A percentile compares a stretch with the other conserved stretches of the same genome.
phyloP scores from a whole-genome alignment of 1,284 basidiomycete species.

The Chiua sp. region DNA sequence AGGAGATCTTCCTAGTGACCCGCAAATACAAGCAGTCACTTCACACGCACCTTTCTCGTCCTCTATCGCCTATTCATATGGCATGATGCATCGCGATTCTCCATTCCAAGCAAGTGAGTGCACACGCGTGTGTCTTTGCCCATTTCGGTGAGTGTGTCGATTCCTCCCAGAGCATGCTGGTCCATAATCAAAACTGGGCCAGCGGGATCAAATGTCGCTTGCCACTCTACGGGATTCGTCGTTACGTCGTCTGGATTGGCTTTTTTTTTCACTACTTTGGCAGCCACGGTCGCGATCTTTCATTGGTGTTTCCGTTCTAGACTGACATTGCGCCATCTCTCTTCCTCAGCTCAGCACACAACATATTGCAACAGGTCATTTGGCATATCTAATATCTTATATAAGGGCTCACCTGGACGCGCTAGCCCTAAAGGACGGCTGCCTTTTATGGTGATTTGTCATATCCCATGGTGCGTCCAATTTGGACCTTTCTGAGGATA shows the following conservation, averaged over 20 bases:
- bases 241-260: slow-evolving; percentile 40
- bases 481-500: not conserved
- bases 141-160: slow-evolving; percentile 46
- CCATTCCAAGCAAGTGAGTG: slow-evolving; percentile 52
- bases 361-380: slow-evolving; percentile 64
- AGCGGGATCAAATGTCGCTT: slow-evolving; percentile 61
- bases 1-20: not conserved
- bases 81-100: slow-evolving; percentile 74
- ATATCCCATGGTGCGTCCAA: slow-evolving; percentile 55
- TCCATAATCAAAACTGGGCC: slow-evolving; percentile 65
- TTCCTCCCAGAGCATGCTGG: slow-evolving; percentile 54
- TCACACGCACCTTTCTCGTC: slow-evolving; percentile 56
- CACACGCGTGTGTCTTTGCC: slow-evolving; percentile 46
- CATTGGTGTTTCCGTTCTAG: slow-evolving; percentile 46
- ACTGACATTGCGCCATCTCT: slow-evolving; percentile 60
- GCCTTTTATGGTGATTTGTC: slow-evolving; percentile 75
- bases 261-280: slow-evolving; percentile 41
- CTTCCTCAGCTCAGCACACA: too few relatives aligned
- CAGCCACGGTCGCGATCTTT: slow-evolving; percentile 51
- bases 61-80: slow-evolving; percentile 72
- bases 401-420: slow-evolving; percentile 36
- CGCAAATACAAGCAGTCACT: not conserved
- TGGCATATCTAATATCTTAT: not conserved
- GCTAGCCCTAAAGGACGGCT: slow-evolving; percentile 68
- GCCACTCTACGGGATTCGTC: slow-evolving; percentile 45